Base-by-base conservation (phyloP, 352 stramenopile species). In the Globisporangium perplexum region DNA sequence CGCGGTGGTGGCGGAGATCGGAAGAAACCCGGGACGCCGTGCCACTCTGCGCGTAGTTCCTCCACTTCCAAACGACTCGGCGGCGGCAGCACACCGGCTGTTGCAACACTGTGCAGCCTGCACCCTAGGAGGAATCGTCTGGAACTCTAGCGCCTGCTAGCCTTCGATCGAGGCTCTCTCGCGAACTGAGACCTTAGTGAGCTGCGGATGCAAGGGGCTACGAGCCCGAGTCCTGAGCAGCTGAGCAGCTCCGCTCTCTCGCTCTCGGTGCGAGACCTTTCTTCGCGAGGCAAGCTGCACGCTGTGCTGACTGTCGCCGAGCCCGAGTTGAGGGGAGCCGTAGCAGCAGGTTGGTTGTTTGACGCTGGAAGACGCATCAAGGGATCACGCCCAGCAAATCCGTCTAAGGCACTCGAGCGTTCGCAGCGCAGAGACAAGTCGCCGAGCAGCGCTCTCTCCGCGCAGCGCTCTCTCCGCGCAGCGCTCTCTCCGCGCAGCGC, bases 31-130 rank as follows among this genome's bases (percentile, higher is more conserved):
- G 35, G 47, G 39, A 45, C 39, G 39, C 17, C 18, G 39, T 45
- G 39, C 39, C 39, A 45, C 39, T 45, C 39, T 45, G 39, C 39
- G 18, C 20, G 39, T 45, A 23, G 39, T 45, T 45, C 39, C 20
- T 45, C 18, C 33, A 39, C 33, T 45, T 45, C 11, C 8, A 45
- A 26, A 45, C 0, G 39, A 26, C 39, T 44, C n/a, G 20, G n/a
- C n/a, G n/a, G n/a, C n/a, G n/a, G n/a, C n/a, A n/a, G n/a, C n/a
- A n/a, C n/a, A n/a, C n/a, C n/a, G n/a, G n/a, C n/a, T n/a, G n/a
- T n/a, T n/a, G n/a, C n/a, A n/a, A n/a, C n/a, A n/a, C n/a, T n/a
- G n/a, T n/a, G n/a, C n/a, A n/a, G n/a, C n/a, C n/a, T n/a, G n/a
- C n/a, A n/a, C n/a, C n/a, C n/a, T n/a, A n/a, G n/a, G n/a, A n/a